Evolutionary conservation across 345 rosid species (phyloP).

Genomic region (Fremontodendron californicum): DNA sequence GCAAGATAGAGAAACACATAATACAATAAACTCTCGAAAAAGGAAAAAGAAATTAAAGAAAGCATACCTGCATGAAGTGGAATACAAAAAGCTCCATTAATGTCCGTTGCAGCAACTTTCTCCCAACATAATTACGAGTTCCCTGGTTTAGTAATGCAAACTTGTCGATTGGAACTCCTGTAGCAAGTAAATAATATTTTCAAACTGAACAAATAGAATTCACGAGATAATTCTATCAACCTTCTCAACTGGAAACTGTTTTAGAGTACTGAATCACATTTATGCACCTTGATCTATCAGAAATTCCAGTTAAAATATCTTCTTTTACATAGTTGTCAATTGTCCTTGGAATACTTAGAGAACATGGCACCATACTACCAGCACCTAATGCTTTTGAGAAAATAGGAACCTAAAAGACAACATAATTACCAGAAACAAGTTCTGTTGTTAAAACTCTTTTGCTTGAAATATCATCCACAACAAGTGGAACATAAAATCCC

Average conservation of each 20-base stretch:
- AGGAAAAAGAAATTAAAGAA: slow-evolving; percentile 3
- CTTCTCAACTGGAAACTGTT: neutral
- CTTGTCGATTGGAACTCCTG: slow-evolving; percentile 90
- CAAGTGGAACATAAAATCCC: slow-evolving; percentile 79
- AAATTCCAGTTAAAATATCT: neutral
- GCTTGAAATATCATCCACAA: slow-evolving; percentile 71
- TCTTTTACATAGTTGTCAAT: neutral
- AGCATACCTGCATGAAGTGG: slow-evolving; percentile 82
- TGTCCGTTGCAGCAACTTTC: slow-evolving; percentile 78
- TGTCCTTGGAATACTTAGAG: neutral
- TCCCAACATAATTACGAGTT: slow-evolving; percentile 77
- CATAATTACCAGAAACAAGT: slow-evolving; percentile 66
- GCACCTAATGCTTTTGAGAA: neutral
- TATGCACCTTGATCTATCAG: neutral
- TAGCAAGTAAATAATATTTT: slow-evolving; percentile 15
- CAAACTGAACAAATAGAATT: neutral
- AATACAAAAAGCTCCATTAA: slow-evolving; percentile 79
- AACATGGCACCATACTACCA: neutral
- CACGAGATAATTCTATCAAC: neutral
- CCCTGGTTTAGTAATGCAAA: slow-evolving; percentile 72
- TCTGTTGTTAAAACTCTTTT: slow-evolving; percentile 79
- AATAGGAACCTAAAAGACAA: neutral
- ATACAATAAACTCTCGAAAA: neutral
- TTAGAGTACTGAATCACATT: neutral
- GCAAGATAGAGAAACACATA: neutral